Evolutionary conservation across 116 monocot genomes (phyloP), one percentile per base, ranked within the genome.

Genomic region (Dioscorea cayenensis): DNA sequence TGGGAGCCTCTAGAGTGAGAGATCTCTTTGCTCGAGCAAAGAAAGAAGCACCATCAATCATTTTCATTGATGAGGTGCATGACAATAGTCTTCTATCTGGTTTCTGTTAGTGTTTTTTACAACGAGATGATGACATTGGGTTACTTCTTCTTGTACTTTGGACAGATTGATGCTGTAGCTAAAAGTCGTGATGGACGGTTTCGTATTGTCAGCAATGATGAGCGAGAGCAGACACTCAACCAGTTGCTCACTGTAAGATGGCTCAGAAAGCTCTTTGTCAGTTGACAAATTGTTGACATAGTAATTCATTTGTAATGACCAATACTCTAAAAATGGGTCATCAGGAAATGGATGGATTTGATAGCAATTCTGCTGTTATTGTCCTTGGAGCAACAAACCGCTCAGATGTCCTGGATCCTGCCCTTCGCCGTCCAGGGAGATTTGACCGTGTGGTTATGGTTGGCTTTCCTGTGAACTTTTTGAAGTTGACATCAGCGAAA

Each of bases 271-370:
- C 21, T 51, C 11, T 49, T 63, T 2, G 25, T 62, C 12, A 7
- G 20, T 20, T 62, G 7, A 8, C 4, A 23, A 62, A 9, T 62
- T 11, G 11, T 27, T 10, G 21, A 20, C 25, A 27, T 7, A 3
- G 25, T 20, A 23, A 23, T 23, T 51, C 20, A 12, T 7, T 51
- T 51, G n/a, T 51, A 51, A 36, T 5, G 28, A 50, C 16, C n/a
- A 18, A 55, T n/a, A 14, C 55, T n/a, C n/a, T 16, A n/a, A 14
- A 5, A 55, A 16, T 55, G 10, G 55, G 72, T 28, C 65, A 37
- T 68, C 76, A 99, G 99, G 99, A 99, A 83, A 99, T 99, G 99
- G 99, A 99, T 85, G 99, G 99, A 52, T 99, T 99, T 85, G 99
- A 99, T 65, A 99, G 94, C 76, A 99, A 84, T 63, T 85, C 99